Conservation (phyloP, 352 stramenopile species). For the Globisporangium sylvaticum region DNA sequence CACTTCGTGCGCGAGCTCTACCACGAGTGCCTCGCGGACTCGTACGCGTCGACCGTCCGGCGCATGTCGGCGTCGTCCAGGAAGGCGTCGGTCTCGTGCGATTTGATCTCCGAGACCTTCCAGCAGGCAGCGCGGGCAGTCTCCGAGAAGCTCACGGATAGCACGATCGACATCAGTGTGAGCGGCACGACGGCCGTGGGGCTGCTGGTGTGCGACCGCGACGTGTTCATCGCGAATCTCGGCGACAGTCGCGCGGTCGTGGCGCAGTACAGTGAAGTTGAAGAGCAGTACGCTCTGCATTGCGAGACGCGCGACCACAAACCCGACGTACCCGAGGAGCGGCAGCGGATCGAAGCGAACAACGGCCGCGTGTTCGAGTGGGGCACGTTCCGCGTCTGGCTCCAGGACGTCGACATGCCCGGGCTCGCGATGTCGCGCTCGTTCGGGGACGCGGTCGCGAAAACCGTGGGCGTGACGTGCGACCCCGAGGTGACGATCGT, state of each 20-base stretch:
- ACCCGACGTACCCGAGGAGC: constrained; percentile 60
- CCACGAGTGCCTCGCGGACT: constrained; percentile 39
- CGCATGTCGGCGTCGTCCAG: not conserved
- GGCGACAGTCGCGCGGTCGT: constrained; percentile 72
- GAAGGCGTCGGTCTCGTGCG: constrained; percentile 26
- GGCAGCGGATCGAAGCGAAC: constrained; percentile 55
- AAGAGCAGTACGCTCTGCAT: constrained; percentile 43
- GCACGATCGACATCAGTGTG: constrained; percentile 66
- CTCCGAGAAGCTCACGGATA: constrained; percentile 37
- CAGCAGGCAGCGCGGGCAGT: constrained; percentile 36
- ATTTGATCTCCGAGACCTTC: constrained; percentile 53
- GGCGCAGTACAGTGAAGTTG: constrained; percentile 29
- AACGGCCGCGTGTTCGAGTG: constrained; percentile 83
- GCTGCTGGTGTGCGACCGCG: constrained; percentile 50
- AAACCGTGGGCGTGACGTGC: constrained; percentile 69
- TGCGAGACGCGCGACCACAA: constrained; percentile 81
- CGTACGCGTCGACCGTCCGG: constrained; percentile 21
- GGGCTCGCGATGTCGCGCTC: constrained; percentile 83
- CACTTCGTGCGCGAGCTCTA: constrained; percentile 73
- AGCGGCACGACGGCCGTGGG: constrained; percentile 72
- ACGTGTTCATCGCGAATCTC: constrained; percentile 71
- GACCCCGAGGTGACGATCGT: constrained; percentile 59
- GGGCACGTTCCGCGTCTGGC: constrained; percentile 75
- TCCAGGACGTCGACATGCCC: constrained; percentile 82
- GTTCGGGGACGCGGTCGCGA: constrained; percentile 76